phyloP scores from a whole-genome alignment of 2,329 filamentous ascomycete genomes.

The Xylariales sp. region DNA sequence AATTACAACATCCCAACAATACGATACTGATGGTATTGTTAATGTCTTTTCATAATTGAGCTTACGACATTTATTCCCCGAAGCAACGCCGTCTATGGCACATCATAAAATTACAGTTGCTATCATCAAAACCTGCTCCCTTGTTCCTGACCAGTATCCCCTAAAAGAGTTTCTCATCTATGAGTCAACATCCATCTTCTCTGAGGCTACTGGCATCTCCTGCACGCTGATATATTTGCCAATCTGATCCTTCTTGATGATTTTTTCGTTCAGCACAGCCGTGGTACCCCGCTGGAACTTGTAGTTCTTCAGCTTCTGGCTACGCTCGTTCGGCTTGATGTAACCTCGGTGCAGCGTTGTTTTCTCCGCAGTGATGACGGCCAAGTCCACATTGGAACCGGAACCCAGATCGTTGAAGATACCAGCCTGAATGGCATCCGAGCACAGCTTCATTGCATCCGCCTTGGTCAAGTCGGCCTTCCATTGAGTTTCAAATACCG shows the following conservation, averaged over 20 bases:
- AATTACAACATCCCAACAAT: too few relatives aligned
- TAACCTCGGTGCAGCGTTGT: slow-evolving; percentile 90
- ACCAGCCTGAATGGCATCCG: slow-evolving; percentile 82
- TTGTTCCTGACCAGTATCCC: not conserved
- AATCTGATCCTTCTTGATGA: slow-evolving; percentile 91
- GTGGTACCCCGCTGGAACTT: slow-evolving; percentile 89
- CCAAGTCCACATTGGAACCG: slow-evolving; percentile 95
- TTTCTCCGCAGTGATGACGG: slow-evolving; percentile 92
- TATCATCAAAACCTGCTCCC: not conserved
- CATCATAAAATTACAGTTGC: slow-evolving; percentile 9
- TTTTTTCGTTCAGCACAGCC: slow-evolving; percentile 90
- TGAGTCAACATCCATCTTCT: slow-evolving; percentile 66
- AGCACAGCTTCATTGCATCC: slow-evolving; percentile 64
- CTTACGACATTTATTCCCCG: slow-evolving; percentile 1
- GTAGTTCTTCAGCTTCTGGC: slow-evolving; percentile 90
- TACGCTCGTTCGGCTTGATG: slow-evolving; percentile 88
- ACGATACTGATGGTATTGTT: too few relatives aligned
- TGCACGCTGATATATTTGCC: slow-evolving; percentile 91
- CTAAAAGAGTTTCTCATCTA: slow-evolving; percentile 32
- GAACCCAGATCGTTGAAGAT: slow-evolving; percentile 98
- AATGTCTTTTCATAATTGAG: not conserved
- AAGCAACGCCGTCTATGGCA: slow-evolving; percentile 9
- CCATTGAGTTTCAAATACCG: slow-evolving; percentile 96
- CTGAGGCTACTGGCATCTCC: slow-evolving; percentile 69
- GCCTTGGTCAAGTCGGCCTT: slow-evolving; percentile 69